phyloP scores from a whole-genome alignment of 2,329 filamentous ascomycete species.

The Alternaria infectoria region DNA sequence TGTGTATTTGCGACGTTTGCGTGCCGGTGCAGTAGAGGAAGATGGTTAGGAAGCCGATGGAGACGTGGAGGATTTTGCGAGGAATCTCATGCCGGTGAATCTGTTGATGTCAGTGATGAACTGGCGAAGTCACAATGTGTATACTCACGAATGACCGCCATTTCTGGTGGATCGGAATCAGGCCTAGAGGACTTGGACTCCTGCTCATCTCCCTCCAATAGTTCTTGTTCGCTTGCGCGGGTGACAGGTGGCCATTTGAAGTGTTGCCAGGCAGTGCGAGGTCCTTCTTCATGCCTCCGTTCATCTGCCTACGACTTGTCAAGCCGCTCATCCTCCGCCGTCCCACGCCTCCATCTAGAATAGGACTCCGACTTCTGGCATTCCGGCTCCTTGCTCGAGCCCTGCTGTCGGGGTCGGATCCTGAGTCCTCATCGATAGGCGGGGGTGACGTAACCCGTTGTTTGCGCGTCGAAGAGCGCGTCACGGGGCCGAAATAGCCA shows the following conservation, averaged over 20 bases:
- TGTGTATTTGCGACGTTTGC: constrained; percentile 79
- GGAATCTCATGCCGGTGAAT: constrained; percentile 94
- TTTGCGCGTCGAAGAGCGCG: constrained; percentile 75
- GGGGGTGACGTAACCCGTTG: constrained; percentile 60
- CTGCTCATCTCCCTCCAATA: constrained; percentile 88
- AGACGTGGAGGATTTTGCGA: constrained; percentile 90
- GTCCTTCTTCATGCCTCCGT: constrained; percentile 45
- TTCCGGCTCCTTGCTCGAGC: constrained; percentile 64
- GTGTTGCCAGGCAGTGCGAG: constrained; percentile 51
- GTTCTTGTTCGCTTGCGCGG: constrained; percentile 68
- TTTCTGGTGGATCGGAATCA: constrained; percentile 93
- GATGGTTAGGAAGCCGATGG: constrained; percentile 92
- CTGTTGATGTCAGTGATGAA: constrained; percentile 33
- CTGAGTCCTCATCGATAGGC: constrained; percentile 67
- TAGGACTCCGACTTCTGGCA: constrained; percentile 68
- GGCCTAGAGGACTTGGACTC: constrained; percentile 87
- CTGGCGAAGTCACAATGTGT: neutral
- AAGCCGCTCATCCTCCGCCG: constrained; percentile 59
- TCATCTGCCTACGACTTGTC: constrained; percentile 55
- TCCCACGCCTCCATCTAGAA: constrained; percentile 46
- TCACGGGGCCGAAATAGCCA: constrained; percentile 75
- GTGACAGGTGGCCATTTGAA: constrained; percentile 74
- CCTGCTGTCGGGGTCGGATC: constrained; percentile 61
- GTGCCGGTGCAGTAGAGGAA: constrained; percentile 82
- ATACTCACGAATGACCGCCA: constrained; percentile 80